Conservation (phyloP, 2,329 filamentous ascomycete genomes). For the Microcyclosporella mali region DNA sequence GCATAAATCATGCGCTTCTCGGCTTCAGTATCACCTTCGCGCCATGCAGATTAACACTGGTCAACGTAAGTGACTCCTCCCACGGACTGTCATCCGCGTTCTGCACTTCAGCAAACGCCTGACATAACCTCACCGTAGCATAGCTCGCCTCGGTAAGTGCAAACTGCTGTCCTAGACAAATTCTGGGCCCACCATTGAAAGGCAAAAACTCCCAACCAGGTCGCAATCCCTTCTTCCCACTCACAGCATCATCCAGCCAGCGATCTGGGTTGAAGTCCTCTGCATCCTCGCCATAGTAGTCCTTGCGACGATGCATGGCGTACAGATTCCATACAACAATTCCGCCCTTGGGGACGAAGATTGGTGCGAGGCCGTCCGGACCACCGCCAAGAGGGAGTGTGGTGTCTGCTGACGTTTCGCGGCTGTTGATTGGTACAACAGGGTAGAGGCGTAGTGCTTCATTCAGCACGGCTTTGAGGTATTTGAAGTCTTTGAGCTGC, state of each 20-base stretch:
- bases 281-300: constrained; percentile 44
- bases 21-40: constrained; percentile 26
- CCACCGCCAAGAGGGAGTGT: constrained; percentile 63
- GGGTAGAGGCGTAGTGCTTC: constrained; percentile 75
- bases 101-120: constrained; percentile 54
- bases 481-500: constrained; percentile 33
- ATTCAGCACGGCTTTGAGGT: constrained; percentile 57
- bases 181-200: constrained; percentile 34
- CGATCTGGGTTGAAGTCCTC: constrained; percentile 36
- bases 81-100: constrained; percentile 27
- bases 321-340: constrained; percentile 61
- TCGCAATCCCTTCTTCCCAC: constrained; percentile 27
- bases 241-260: constrained; percentile 31
- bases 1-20: constrained; percentile 1
- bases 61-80: constrained; percentile 26
- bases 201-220: constrained; percentile 34
- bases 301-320: constrained; percentile 63
- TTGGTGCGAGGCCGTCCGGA: constrained; percentile 47
- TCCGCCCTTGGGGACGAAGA: constrained; percentile 62
- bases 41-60: constrained; percentile 25
- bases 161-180: constrained; percentile 57
- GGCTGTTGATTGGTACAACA: constrained; percentile 71
- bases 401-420: constrained; percentile 65
- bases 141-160: constrained; percentile 72
- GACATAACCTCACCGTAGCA: constrained; percentile 64